Conservation (phyloP, 2,329 filamentous ascomycete species). For the Cladosporium sp. region DNA sequence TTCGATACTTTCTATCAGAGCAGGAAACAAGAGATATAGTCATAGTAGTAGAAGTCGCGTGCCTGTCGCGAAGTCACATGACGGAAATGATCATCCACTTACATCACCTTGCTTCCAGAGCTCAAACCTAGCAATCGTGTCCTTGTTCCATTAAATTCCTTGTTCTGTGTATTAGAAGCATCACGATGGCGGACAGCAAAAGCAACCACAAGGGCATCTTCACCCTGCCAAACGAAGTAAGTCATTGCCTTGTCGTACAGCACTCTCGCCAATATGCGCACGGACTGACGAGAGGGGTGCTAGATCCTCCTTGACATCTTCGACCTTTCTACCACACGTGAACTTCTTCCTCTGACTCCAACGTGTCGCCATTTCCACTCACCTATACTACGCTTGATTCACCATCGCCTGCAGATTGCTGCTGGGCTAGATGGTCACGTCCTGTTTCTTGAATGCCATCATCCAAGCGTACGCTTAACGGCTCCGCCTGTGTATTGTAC, state of each 20-base stretch:
- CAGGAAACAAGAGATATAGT: background rate
- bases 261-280: slow-evolving; percentile 13
- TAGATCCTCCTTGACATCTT: slow-evolving; percentile 48
- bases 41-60: background rate
- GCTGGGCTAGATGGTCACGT: slow-evolving; percentile 62
- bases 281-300: slow-evolving; percentile 15
- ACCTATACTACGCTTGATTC: slow-evolving; percentile 63
- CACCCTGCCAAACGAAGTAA: slow-evolving; percentile 36
- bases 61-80: background rate
- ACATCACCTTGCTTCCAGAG: slow-evolving; percentile 10
- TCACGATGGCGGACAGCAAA: background rate
- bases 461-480: slow-evolving; percentile 66
- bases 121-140: background rate
- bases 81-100: slow-evolving; percentile 1
- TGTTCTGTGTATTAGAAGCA: background rate
- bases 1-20: background rate
- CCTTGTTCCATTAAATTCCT: background rate
- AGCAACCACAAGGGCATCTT: slow-evolving; percentile 22
- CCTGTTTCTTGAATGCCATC: slow-evolving; percentile 76
- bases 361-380: slow-evolving; percentile 65
- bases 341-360: slow-evolving; percentile 55
- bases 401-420: slow-evolving; percentile 62
- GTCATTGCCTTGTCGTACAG: background rate
- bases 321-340: slow-evolving; percentile 41
- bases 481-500: slow-evolving; percentile 70